Evolutionary conservation across 495 filamentous ascomycete species (phyloP).

Genomic region (Zalerion maritima): DNA sequence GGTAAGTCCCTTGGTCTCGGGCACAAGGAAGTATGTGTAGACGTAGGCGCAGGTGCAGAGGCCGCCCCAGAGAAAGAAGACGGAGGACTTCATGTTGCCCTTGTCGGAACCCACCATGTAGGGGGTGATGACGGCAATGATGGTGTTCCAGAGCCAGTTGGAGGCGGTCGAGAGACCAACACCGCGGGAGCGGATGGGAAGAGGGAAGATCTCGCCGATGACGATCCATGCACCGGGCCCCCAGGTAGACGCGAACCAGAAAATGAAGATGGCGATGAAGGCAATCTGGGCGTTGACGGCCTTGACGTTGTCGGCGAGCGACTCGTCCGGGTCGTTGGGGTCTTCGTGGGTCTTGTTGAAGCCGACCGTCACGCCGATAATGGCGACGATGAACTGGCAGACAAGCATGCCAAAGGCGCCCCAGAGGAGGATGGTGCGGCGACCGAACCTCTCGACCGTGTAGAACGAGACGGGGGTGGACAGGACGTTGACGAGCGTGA

Average conservation of each 20-base stretch:
- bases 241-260: conserved; percentile 71
- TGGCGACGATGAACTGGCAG: conserved; percentile 76
- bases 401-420: conserved; percentile 69
- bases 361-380: conserved; percentile 50
- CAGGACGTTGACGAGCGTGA: conserved; percentile 70
- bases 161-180: conserved; percentile 68
- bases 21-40: conserved; percentile 68
- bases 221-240: conserved; percentile 71
- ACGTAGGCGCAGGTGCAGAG: conserved; percentile 51
- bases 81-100: conserved; percentile 53
- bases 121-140: conserved; percentile 51
- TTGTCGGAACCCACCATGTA: conserved; percentile 53
- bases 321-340: conserved; percentile 5
- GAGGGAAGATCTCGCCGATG: conserved; percentile 76
- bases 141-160: conserved; percentile 75
- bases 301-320: conserved; percentile 36
- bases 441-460: conserved; percentile 67
- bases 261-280: conserved; percentile 74
- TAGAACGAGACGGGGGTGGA: conserved; percentile 74
- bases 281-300: conserved; percentile 53
- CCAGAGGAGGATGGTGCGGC: conserved; percentile 67
- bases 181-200: conserved; percentile 68
- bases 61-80: conserved; percentile 69
- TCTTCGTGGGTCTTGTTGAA: conserved; percentile 21
- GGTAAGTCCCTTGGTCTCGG: conserved; percentile 76